phyloP scores from a whole-genome alignment of 331 rosid species.

The Erythrophleum ivorense region DNA sequence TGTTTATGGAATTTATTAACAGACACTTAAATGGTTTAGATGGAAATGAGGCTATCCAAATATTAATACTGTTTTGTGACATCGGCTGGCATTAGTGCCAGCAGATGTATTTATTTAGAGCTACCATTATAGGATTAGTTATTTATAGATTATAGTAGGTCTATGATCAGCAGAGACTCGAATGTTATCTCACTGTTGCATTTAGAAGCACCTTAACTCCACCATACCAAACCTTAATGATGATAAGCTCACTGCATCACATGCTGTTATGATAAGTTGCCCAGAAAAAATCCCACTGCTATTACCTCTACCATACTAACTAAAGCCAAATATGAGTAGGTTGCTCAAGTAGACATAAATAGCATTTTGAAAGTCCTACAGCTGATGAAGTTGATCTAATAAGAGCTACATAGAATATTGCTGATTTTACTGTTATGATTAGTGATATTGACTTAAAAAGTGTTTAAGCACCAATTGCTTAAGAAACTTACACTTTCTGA shows the following conservation, averaged over 20 bases:
- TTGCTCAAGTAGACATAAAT: neutral
- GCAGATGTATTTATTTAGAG: neutral
- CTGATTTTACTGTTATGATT: conserved; percentile 11
- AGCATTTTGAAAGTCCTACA: conserved; percentile 3
- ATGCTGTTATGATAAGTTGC: conserved; percentile 16
- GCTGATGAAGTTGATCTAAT: conserved; percentile 21
- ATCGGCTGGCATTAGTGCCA: neutral
- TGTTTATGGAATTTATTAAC: neutral
- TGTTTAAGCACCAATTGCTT: conserved; percentile 31
- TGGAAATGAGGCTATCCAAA: neutral
- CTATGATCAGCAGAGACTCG: neutral
- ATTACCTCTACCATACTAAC: neutral
- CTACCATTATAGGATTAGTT: neutral
- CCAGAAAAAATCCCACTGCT: neutral
- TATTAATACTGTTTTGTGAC: neutral
- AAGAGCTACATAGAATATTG: neutral
- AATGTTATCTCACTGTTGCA: neutral
- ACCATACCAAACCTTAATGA: conserved; percentile 3
- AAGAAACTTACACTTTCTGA: conserved; percentile 94
- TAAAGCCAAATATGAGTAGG: neutral
- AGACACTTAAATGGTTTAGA: neutral
- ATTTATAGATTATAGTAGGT: neutral
- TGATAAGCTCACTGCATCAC: neutral
- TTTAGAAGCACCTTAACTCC: neutral
- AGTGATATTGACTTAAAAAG: conserved; percentile 12